Percentiles rank a stretch among this genome's conserved stretches.
These are phyloP conservation scores for Scutellaria minor DNA, from an alignment of 257 asterid species.

Conservation along the genomic window DNA sequence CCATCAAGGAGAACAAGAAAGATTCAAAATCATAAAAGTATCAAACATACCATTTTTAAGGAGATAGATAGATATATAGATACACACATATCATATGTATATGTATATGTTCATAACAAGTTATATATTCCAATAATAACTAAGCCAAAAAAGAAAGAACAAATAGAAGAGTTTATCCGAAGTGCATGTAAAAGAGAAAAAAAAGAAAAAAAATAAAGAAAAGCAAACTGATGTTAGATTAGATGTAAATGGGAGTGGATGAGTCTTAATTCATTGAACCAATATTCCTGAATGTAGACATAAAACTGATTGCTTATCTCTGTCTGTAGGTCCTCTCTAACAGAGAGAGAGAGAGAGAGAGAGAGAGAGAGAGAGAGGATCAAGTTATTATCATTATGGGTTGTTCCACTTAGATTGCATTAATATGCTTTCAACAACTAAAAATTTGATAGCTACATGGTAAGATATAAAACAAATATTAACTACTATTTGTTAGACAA, in stretches of 20 bases:
- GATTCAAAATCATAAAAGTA: not conserved
- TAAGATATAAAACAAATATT: too few species aligned
- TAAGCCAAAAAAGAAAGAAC: not conserved
- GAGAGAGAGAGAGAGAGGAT: too few species aligned
- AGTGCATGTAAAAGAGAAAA: slow-evolving; percentile 22
- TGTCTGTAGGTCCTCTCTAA: slow-evolving; percentile 40
- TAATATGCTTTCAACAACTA: too few species aligned
- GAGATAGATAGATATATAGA: too few species aligned
- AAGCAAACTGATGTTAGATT: slow-evolving; percentile 26
- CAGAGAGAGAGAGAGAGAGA: not conserved
- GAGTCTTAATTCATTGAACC: slow-evolving; percentile 41
- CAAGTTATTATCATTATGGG: slow-evolving; percentile 1
- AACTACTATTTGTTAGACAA: too few species aligned
- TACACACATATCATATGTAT: too few species aligned
- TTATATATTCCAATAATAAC: not conserved
- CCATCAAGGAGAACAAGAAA: not conserved
- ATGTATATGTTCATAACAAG: too few species aligned
- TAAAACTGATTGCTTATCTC: slow-evolving; percentile 30
- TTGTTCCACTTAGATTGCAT: not conserved
- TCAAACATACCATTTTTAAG: not conserved
- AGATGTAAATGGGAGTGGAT: slow-evolving; percentile 25
- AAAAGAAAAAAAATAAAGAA: not conserved
- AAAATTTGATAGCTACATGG: too few species aligned
- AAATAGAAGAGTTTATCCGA: not conserved
- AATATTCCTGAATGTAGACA: slow-evolving; percentile 44